These are phyloP conservation scores for Brasilioporus rufonigricans DNA, from an alignment of 768 basidiomycete species.

Conservation along the genomic window DNA sequence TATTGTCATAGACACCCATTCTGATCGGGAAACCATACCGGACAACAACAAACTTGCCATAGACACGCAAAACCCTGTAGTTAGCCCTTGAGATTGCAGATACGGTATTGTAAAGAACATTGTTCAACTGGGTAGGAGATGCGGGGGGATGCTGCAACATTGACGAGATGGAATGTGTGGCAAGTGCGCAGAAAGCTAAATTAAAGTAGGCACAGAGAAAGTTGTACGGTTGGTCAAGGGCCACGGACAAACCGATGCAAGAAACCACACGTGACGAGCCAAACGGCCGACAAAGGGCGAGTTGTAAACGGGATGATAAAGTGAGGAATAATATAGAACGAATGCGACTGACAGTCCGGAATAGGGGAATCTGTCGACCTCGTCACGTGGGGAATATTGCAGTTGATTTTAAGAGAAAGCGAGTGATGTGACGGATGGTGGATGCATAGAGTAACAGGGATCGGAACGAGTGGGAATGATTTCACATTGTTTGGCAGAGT, in stretches of 20 bases:
- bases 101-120: slow-evolving; percentile 37
- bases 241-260: slow-evolving; percentile 30
- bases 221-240: slow-evolving; percentile 25
- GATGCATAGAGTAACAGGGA: slow-evolving; percentile 56
- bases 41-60: slow-evolving; percentile 5
- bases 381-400: slow-evolving; percentile 48
- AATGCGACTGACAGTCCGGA: slow-evolving; percentile 44
- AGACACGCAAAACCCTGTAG: slow-evolving; percentile 26
- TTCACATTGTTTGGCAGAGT: slow-evolving; percentile 30
- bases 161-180: slow-evolving; percentile 35
- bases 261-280: slow-evolving; percentile 34
- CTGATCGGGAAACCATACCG: slow-evolving; percentile 10
- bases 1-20: slow-evolving; percentile 14
- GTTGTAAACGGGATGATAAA: slow-evolving; percentile 56
- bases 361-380: slow-evolving; percentile 52
- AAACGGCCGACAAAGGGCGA: slow-evolving; percentile 35
- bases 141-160: slow-evolving; percentile 46
- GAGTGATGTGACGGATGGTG: slow-evolving; percentile 50
- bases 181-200: slow-evolving; percentile 29
- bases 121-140: slow-evolving; percentile 39
- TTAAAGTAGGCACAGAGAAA: slow-evolving; percentile 34
- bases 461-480: slow-evolving; percentile 41
- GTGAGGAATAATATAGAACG: slow-evolving; percentile 81
- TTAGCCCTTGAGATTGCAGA: slow-evolving; percentile 30
- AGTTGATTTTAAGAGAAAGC: slow-evolving; percentile 39